Evolutionary conservation across 176 grass and related monocot genomes (phyloP).

Genomic region (Otatea glauca): DNA sequence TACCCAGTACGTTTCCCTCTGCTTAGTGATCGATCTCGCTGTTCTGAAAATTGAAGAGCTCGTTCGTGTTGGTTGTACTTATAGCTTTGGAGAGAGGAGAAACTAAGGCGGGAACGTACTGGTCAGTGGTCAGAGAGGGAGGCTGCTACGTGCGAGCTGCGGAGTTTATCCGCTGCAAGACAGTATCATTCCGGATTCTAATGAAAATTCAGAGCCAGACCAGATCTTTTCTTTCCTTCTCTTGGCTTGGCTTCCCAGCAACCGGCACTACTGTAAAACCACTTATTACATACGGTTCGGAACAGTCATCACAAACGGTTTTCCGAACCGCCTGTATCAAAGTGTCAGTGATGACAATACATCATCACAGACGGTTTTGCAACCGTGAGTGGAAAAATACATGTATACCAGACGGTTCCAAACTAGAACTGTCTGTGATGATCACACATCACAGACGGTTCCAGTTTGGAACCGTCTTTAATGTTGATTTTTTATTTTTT

Average conservation of each 20-base stretch:
- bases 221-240: not conserved
- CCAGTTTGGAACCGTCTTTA: too few species aligned
- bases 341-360: too few species aligned
- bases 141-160: conserved; percentile 21
- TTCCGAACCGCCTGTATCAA: too few species aligned
- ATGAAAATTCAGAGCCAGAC: not conserved
- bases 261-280: too few species aligned
- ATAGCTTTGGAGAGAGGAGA: not conserved
- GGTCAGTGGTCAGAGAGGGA: conserved; percentile 40
- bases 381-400: too few species aligned
- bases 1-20: not conserved
- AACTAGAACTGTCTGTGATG: too few species aligned
- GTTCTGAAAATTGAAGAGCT: not conserved
- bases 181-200: not conserved
- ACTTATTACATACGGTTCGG: too few species aligned
- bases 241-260: not conserved
- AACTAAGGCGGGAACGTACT: not conserved
- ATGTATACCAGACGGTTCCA: too few species aligned
- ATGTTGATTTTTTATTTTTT: too few species aligned
- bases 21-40: not conserved
- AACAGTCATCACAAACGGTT: too few species aligned
- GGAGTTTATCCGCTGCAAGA: not conserved
- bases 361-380: too few species aligned
- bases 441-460: too few species aligned
- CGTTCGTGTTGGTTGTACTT: not conserved